Base-by-base conservation (phyloP, 2,329 filamentous ascomycete genomes). In the Neoarthrinium moseri region DNA sequence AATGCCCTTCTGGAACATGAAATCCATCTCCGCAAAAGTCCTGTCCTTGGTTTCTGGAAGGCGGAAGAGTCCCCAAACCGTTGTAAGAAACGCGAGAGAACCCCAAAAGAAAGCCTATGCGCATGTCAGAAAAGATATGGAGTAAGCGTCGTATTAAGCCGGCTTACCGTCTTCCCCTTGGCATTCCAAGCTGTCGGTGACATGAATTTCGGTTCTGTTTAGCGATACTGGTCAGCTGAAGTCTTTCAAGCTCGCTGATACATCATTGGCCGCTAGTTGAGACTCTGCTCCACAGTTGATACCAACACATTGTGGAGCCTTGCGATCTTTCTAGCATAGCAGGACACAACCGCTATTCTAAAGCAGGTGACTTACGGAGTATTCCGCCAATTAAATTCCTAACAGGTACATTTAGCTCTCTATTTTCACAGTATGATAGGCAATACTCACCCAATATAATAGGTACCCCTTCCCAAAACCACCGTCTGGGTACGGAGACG, bases 1-100 rank as follows among this genome's bases (percentile, higher is more conserved):
- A 5, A 72, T 42, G 12, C 57, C 55, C 54, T 66, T 66, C 50
- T 68, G 65, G 58, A 64, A 63, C 68, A 71, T 68, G 48, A 67
- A 59, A 43, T 74, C 71, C 60, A 74, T 56, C 54, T 74, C 71
- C 41, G 67, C 69, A 52, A 70, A 73, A 3, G 71, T 73, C 27
- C 70, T 65, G 43, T 61, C 67, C 60, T 71, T 72, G 39, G 69
- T 71, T 60, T 74, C 71, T 20, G 70, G 68, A 45, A 73, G 53
- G 17, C 70, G 64, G 56, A 72, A 72, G 50, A 62, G 73, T 6
- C 66, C 67, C 68, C 70, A 73, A 10, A 68, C 36, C 1, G 65
- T 57, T 1, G 66, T 68, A 5, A 72, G 45, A 11, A 64, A 61
- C 8, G 66, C 62, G 29, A 68, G 49, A 4, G 51, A 58, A 6